Percentiles rank a stretch among this genome's conserved stretches.
These are phyloP conservation scores for Paratinospora sagittata DNA, from an alignment of 164 flowering plant species.

Conservation along the genomic window DNA sequence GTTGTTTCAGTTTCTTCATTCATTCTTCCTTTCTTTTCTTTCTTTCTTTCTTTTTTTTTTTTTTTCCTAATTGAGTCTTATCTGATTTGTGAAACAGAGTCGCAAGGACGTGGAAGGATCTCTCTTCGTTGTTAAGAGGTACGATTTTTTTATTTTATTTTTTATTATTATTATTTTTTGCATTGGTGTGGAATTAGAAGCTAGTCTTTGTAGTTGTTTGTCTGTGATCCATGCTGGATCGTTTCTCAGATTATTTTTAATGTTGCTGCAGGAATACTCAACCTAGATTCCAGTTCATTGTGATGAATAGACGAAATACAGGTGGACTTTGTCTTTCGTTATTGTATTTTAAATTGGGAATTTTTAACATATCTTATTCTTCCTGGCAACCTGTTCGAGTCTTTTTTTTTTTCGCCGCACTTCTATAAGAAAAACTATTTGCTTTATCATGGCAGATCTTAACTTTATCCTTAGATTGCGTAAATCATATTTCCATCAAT, in stretches of 20 bases:
- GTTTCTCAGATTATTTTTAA: not conserved
- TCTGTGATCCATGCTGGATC: not conserved
- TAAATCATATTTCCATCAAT: no score
- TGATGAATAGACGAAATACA: slow-evolving; percentile 85
- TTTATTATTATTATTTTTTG: not conserved
- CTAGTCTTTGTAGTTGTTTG: not conserved
- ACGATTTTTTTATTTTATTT: not conserved
- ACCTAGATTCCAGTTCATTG: slow-evolving; percentile 91
- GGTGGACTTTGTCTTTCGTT: slow-evolving; percentile 31
- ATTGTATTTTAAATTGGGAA: not conserved
- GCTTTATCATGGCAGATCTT: not conserved
- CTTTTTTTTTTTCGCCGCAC: not conserved
- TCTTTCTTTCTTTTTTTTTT: no score
- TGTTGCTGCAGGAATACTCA: slow-evolving; percentile 59
- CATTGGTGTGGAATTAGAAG: not conserved
- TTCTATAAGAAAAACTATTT: not conserved
- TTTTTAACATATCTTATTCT: not conserved
- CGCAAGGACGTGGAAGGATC: slow-evolving; percentile 97
- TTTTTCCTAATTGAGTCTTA: not conserved
- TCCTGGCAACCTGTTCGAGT: not conserved
- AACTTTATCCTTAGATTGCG: no score
- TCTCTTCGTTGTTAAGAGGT: slow-evolving; percentile 94
- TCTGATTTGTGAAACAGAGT: slow-evolving; percentile 42
- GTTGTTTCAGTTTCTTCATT: slow-evolving; percentile 30
- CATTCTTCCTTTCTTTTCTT: no score